Evolutionary conservation across 2,329 filamentous ascomycete genomes (phyloP).

Genomic region (Hypomyces perniciosus): DNA sequence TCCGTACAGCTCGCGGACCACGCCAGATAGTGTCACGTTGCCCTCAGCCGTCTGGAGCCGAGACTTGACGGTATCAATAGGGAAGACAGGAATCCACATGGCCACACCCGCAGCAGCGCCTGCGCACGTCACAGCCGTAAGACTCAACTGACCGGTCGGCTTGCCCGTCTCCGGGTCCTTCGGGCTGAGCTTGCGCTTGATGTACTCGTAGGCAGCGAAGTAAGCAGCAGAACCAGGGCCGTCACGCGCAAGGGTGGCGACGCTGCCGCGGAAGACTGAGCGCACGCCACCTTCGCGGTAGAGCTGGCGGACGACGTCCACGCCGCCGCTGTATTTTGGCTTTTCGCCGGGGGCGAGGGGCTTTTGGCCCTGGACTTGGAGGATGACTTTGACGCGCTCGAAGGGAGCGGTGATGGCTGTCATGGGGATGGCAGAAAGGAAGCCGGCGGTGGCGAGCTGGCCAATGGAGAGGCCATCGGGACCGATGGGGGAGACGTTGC

Average conservation of each 20-base stretch:
- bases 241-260: slow-evolving; percentile 88
- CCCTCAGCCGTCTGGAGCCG: slow-evolving; percentile 87
- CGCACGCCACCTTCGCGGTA: slow-evolving; percentile 86
- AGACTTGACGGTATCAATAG: slow-evolving; percentile 93
- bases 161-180: slow-evolving; percentile 68
- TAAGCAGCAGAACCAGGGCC: slow-evolving; percentile 91
- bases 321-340: slow-evolving; percentile 78
- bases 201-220: slow-evolving; percentile 94
- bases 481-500: slow-evolving; percentile 56
- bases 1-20: slow-evolving; percentile 75
- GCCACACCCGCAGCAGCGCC: slow-evolving; percentile 89
- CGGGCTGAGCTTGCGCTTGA: slow-evolving; percentile 83
- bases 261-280: slow-evolving; percentile 85
- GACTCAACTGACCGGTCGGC: slow-evolving; percentile 68
- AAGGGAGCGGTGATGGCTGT: slow-evolving; percentile 98
- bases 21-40: slow-evolving; percentile 70
- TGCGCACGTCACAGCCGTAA: slow-evolving; percentile 76
- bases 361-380: slow-evolving; percentile 95
- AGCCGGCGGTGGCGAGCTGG: slow-evolving; percentile 86
- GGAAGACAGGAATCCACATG: slow-evolving; percentile 99
- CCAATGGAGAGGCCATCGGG: slow-evolving; percentile 72
- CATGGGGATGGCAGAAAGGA: slow-evolving; percentile 97
- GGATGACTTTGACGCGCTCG: slow-evolving; percentile 96
- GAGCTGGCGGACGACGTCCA: slow-evolving; percentile 88
- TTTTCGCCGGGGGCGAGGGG: slow-evolving; percentile 84